Percentiles rank a stretch among this genome's conserved stretches.
These are phyloP conservation scores for Eutrema yunnanense DNA, from an alignment of 345 rosid species.

Conservation along the genomic window DNA sequence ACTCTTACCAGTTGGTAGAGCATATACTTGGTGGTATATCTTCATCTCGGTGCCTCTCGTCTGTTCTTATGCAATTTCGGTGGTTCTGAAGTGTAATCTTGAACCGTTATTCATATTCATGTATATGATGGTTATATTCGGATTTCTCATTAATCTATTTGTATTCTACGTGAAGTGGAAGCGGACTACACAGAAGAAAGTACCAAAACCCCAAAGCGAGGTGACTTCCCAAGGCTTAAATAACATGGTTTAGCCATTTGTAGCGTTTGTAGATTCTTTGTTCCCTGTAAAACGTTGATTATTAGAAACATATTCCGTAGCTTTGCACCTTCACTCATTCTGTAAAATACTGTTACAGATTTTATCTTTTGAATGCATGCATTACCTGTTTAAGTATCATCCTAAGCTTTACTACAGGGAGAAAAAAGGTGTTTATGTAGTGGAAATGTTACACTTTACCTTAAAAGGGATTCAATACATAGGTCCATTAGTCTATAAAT, in stretches of 20 bases:
- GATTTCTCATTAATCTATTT: neutral
- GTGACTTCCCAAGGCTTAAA: neutral
- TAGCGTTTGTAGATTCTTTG: neutral
- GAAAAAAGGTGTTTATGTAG: neutral
- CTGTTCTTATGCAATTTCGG: neutral
- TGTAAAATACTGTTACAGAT: neutral
- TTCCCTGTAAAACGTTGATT: neutral
- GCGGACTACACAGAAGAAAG: neutral
- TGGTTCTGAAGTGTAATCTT: neutral
- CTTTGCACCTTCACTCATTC: neutral
- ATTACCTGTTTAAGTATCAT: neutral
- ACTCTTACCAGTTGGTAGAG: conserved; percentile 12
- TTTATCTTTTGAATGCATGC: neutral
- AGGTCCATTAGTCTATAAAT: too few species aligned
- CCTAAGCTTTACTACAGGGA: too few species aligned
- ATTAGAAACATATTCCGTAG: neutral
- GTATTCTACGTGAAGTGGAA: neutral
- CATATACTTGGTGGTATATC: conserved; percentile 6
- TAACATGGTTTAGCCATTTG: neutral
- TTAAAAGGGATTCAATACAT: neutral
- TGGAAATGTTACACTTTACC: neutral
- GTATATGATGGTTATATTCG: neutral
- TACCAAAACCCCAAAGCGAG: neutral
- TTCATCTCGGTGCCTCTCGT: neutral
- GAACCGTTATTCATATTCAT: too few species aligned